Evolutionary conservation across 768 basidiomycete species (phyloP).

Genomic region (Kwoniella sp.): DNA sequence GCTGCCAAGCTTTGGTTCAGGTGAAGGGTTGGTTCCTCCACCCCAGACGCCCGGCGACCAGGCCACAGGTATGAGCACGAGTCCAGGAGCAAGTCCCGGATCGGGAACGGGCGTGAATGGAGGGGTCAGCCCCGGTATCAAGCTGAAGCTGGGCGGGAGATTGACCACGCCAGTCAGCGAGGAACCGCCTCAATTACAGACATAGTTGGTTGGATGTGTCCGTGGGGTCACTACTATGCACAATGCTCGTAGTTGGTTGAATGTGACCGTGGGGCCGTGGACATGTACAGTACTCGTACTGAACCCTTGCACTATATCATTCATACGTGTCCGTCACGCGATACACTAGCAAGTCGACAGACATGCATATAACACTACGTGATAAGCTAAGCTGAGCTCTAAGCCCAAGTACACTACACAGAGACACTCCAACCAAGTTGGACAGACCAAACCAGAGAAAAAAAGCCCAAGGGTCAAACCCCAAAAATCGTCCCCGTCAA

Average conservation of each 20-base stretch:
- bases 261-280: no score
- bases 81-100: neutral
- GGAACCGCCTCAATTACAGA: neutral
- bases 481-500: neutral
- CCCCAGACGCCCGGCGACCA: neutral
- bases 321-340: no score
- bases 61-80: neutral
- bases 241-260: no score
- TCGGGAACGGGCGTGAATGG: neutral
- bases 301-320: neutral
- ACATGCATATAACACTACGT: neutral
- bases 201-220: no score
- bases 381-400: neutral
- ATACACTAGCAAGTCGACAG: neutral
- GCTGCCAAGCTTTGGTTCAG: conserved; percentile 11
- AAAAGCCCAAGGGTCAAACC: neutral
- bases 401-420: neutral
- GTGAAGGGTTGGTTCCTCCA: neutral
- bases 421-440: neutral
- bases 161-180: neutral
- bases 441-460: no score
- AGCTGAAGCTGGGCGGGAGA: neutral
- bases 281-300: no score
- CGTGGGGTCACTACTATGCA: no score
- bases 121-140: neutral